Base-by-base conservation (phyloP, 2,329 filamentous ascomycete species). In the Penicillium sp. region DNA sequence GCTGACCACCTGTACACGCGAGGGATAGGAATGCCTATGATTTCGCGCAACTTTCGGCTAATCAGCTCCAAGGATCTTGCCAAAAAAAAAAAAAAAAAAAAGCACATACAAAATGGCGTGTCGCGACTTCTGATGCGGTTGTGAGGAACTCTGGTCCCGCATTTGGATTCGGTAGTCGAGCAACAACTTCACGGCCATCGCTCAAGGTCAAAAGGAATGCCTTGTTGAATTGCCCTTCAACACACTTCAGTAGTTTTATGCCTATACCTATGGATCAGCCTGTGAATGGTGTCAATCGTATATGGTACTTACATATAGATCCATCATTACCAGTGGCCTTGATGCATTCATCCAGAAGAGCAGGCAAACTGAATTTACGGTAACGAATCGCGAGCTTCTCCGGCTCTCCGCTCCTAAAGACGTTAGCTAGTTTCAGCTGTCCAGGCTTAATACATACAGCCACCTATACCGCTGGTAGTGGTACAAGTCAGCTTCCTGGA, bases 1-100 rank as follows among this genome's bases (percentile, higher is more conserved):
- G 59, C 35, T 15, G 60, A 63, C 47, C 60, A 67, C 23, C 51
- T 42, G 42, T 59, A 60, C 11, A 68, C 39, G 26, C 50, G 39
- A 3, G 64, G 65, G 11, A 67, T 59, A 14, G 64, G 62, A 35
- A 67, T 45, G 7, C 49, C 49, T 29, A 50, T 30, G 22, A 30
- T 6, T 8, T 43, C 42, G 11, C 42, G 39, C 6, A 50, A 13
- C 47, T 50, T 32, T 14, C 6, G 8, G 11, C 22, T 11, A 23
- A 23, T 23, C 11, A 23, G 22, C 22, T 23, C 22, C n/a, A 23
- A 11, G 6, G 11, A 11, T 23, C 22, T 23, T 11, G 22, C n/a
- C n/a, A n/a, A n/a, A n/a, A n/a, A n/a, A n/a, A n/a, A 23, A 11
- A 11, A 6, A 23, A 13, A 29, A 9, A 12, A 13, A 29, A 6